phyloP scores from a whole-genome alignment of 2,329 filamentous ascomycete genomes.

The Talaromyces sp. region DNA sequence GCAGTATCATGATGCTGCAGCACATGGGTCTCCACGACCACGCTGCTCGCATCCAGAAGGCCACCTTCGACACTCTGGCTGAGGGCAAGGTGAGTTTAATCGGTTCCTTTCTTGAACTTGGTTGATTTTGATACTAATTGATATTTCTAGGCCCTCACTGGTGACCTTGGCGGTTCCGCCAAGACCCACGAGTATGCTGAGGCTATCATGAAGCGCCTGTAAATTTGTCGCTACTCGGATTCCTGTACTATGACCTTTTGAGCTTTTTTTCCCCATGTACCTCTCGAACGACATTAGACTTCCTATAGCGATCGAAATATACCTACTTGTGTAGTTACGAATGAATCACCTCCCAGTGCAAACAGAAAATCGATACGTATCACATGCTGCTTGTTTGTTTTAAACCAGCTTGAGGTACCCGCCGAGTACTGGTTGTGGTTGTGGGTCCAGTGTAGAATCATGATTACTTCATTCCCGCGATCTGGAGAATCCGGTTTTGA shows the following conservation, averaged over 20 bases:
- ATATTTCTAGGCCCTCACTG: conserved; percentile 69
- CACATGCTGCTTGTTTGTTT: too few relatives aligned
- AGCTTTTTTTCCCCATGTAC: conserved; percentile 33
- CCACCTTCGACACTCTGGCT: conserved; percentile 90
- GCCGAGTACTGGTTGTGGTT: too few relatives aligned
- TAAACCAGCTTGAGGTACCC: too few relatives aligned
- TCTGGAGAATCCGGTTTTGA: neutral
- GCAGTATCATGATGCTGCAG: conserved; percentile 99
- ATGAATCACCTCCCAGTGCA: too few relatives aligned
- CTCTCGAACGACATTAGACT: conserved; percentile 41
- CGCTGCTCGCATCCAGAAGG: conserved; percentile 85
- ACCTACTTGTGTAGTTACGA: conserved; percentile 39
- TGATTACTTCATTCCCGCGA: neutral
- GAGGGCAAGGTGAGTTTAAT: conserved; percentile 78
- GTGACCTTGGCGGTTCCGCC: conserved; percentile 92
- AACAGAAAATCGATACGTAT: too few relatives aligned
- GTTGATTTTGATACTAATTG: conserved; percentile 13
- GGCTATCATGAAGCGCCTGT: conserved; percentile 77
- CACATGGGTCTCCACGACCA: conserved; percentile 92
- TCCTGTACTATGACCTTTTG: conserved; percentile 41
- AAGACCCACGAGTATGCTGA: conserved; percentile 93
- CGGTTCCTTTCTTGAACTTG: too few relatives aligned
- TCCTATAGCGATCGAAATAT: conserved; percentile 41
- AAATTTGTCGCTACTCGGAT: conserved; percentile 32
- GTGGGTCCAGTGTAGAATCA: conserved; percentile 1